Base-by-base conservation (phyloP, 345 rosid genomes). In the Hypericum androsaemum region DNA sequence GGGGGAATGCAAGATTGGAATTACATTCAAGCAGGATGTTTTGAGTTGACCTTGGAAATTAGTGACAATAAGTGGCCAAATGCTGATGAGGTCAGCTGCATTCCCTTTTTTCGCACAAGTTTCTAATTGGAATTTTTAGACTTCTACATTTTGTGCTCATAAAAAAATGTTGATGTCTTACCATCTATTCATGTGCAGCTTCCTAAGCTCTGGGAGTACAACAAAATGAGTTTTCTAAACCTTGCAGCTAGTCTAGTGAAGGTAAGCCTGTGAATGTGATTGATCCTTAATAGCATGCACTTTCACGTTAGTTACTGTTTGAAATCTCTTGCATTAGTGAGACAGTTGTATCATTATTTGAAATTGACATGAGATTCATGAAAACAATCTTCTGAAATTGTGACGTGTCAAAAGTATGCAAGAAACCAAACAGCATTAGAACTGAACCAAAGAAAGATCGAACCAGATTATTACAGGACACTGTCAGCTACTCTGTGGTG, bases 1-100 rank as follows among this genome's bases (percentile, higher is more conserved):
- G 98, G 95, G 50, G 98, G 89, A 66, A 92, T 88, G 98, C 98
- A 92, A 73, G 98, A 88, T 57, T 92, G 96, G 96, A 92, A 92
- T 68, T 92, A 92, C 69, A 81, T 92, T 66, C 71, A 88, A 70
- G 98, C 83, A 59, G 89, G 82, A 51, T 92, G 98, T 75, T 81
- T 92, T 52, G 98, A 92, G 66, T 73, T 92, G 78, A 92, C 97
- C n/a, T 70, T 92, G 75, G 97, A 92, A 78, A 69, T 88, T 28
- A 85, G 98, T 47, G 95, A 92, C 61, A 65, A 81, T 69, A 88
- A 92, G 69, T 92, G 98, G 98, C 97, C 98, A 66, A 71, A 51
- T 46, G 88, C 89, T 37, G 58, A 72, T 36, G 95, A 88, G 98
- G 97, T 92, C 43, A 44, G 70, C 32, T 22, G 32, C 8, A 11